Evolutionary conservation across 208 protist species (phyloP).

Genomic region (Acanthamoeba lenticulata): DNA sequence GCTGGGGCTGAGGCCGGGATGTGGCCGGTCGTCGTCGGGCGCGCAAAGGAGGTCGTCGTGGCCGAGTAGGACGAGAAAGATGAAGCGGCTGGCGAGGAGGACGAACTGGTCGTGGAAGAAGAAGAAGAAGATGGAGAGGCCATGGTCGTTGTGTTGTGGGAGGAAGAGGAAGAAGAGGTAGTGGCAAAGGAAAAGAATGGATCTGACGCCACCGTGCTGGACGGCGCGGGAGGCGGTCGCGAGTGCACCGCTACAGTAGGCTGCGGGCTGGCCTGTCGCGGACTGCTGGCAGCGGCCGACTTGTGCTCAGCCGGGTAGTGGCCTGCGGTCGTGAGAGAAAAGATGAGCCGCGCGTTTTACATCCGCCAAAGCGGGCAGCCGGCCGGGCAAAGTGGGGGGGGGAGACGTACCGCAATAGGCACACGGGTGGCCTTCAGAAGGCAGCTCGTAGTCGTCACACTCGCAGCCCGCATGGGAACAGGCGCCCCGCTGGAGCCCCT

Average conservation of each 20-base stretch:
- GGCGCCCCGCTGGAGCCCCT: background rate
- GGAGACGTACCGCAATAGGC: background rate
- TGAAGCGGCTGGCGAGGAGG: background rate
- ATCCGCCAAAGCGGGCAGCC: background rate
- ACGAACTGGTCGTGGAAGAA: background rate
- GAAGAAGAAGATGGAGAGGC: background rate
- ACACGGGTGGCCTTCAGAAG: background rate
- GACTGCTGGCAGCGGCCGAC: background rate
- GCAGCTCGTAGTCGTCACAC: slow-evolving; percentile 12
- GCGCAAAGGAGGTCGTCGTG: background rate
- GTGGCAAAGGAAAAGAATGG: background rate
- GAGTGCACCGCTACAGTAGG: background rate
- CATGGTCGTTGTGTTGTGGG: background rate
- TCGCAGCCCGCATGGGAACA: background rate
- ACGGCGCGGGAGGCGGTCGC: background rate
- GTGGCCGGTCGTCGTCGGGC: background rate
- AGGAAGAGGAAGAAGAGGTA: background rate
- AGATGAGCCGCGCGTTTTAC: background rate
- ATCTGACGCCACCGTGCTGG: background rate
- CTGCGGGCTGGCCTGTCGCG: background rate
- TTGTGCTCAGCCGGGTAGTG: slow-evolving; percentile 7
- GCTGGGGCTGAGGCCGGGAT: background rate
- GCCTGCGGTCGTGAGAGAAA: background rate
- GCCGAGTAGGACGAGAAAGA: background rate
- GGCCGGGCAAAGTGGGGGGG: background rate